Base-by-base conservation (phyloP, 441 rosid genomes). In the Pelargonium myrrhifolium region DNA sequence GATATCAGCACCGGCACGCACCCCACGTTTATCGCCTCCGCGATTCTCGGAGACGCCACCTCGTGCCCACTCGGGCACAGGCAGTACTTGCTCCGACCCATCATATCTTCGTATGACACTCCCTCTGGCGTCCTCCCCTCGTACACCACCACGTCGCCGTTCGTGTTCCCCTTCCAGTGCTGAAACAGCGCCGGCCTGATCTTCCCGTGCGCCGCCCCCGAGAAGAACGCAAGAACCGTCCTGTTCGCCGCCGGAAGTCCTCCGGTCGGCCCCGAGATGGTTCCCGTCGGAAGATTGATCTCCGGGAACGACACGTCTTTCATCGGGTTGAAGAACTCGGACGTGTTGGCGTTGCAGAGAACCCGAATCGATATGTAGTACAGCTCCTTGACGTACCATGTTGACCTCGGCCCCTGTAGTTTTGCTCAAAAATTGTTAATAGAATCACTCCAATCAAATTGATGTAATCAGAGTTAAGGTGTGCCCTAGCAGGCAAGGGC, bases 41-140 rank as follows among this genome's bases (percentile, higher is more conserved):
- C 96, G 4, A 90, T 80, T 71, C 98, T 79, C 0, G 97, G 98
- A 63, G 94, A 89, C 0, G 97, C 97, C 12, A 93, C 98, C 77
- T 93, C 96, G 43, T 93, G 87, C 2, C 98, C 98, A 2, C 98
- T 93, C 0, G 96, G 96, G 75, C 96, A 93, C 4, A 93, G 72
- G 76, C 98, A 93, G 72, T 78, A 93, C 82, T 84, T 89, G 74
- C 91, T 87, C 53, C 71, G 85, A 43, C 84, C 79, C 91, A 93
- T 79, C 97, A 86, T 83, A 9, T 79, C 91, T 2, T 81, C 59
- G 76, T 93, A 93, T 7, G 90, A 84, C 14, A 80, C 73, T 5
- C 92, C 93, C 72, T 71, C 83, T 0, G 96, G 96, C 12, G 90
- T 90, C 82, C 90, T 87, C 24, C 51, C 51, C 51, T 71, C 82